Base-by-base conservation (phyloP, 1,284 basidiomycete genomes). In the Leccinum solheimii region DNA sequence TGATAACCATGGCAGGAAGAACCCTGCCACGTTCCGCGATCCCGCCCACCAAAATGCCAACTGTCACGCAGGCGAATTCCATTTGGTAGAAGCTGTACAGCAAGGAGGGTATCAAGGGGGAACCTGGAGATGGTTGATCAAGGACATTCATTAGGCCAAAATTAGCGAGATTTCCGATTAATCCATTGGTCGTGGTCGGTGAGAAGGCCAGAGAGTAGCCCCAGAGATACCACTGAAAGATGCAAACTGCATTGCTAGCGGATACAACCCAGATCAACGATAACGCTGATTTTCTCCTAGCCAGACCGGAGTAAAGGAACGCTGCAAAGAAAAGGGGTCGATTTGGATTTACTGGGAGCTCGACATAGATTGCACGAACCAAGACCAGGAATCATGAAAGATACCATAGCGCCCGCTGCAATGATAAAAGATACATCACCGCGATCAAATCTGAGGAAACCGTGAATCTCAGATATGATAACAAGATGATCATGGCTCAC, bases 151-250 rank as follows among this genome's bases (percentile, higher is more conserved):
- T 78, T 55, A 91, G 77, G n/a, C 87, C 89, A 68, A 91, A 86
- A 71, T 87, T 82, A 40, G 78, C 83, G 23, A 94, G 80, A 72
- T 94, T 86, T 58, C 93, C 93, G 63, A 95, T 91, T 79, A 83
- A 94, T 61, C 91, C 83, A 76, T 90, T 87, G 63, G 84, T 84
- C 48, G 91, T 91, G 0, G 87, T 84, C 11, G 86, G 79, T 4
- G 90, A 92, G 73, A 94, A 94, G 3, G 91, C 90, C 38, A 94
- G 79, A 1, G 88, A 90, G 76, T 94, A 94, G 16, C 91, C 92
- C 88, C 89, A 91, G 77, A 92, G 85, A 73, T 82, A 94, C 92
- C 92, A 95, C 72, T 96, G 94, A 78, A 97, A 91, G 66, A 95
- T 90, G 63, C 88, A 87, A 66, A 95, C 80, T 3, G 91, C 89